phyloP scores from a whole-genome alignment of 2,329 filamentous ascomycete genomes.

The Trichoderma afroharzianum region DNA sequence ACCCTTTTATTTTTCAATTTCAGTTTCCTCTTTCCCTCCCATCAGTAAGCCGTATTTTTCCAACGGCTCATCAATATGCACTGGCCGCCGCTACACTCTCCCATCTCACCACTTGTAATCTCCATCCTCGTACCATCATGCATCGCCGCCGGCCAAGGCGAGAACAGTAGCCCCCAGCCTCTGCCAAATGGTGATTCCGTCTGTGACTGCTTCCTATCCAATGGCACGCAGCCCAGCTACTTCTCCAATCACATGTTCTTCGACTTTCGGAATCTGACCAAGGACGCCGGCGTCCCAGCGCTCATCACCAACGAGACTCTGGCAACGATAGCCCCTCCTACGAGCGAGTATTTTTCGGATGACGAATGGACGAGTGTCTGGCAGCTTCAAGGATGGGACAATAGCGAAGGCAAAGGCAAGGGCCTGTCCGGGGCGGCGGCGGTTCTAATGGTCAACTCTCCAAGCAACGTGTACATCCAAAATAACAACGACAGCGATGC shows the following conservation, averaged over 20 bases:
- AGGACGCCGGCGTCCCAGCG: conserved; percentile 37
- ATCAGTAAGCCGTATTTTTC: background rate
- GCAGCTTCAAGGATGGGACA: conserved; percentile 41
- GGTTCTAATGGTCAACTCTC: conserved; percentile 40
- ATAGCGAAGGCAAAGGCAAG: conserved; percentile 32
- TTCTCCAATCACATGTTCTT: conserved; percentile 47
- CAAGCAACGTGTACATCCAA: conserved; percentile 46
- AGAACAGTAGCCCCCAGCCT: conserved; percentile 9
- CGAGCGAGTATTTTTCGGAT: conserved; percentile 39
- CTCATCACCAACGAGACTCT: conserved; percentile 28
- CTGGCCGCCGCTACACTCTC: background rate
- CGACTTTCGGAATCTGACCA: conserved; percentile 44
- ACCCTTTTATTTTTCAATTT: background rate
- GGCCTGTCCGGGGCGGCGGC: conserved; percentile 27
- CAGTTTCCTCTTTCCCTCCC: background rate
- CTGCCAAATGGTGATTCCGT: conserved; percentile 27
- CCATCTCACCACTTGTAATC: background rate
- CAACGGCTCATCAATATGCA: background rate
- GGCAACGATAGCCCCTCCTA: conserved; percentile 29
- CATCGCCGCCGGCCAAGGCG: background rate
- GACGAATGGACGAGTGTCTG: conserved; percentile 36
- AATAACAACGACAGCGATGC: conserved; percentile 35
- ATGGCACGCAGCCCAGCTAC: conserved; percentile 41
- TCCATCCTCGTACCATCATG: background rate
- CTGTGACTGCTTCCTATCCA: conserved; percentile 49